These are phyloP conservation scores for Monosporozyma servazzii DNA, from an alignment of 805 yeast species.

Conservation along the genomic window DNA sequence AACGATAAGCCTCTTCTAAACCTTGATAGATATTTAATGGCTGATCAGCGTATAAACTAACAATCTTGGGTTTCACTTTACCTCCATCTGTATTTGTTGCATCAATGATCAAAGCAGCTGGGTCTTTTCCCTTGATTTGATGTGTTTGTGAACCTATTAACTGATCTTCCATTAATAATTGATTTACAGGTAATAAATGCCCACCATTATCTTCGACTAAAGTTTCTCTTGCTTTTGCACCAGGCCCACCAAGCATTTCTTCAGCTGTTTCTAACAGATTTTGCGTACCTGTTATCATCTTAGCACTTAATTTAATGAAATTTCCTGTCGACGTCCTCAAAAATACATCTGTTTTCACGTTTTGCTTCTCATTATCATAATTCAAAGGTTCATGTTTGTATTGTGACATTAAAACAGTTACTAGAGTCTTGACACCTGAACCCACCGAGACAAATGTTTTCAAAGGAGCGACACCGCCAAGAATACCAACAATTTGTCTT, in stretches of 20 bases:
- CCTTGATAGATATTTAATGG: conserved; percentile 70
- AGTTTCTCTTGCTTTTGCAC: conserved; percentile 29
- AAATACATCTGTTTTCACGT: conserved; percentile 58
- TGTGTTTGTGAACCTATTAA: conserved; percentile 29
- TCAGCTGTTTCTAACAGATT: conserved; percentile 71
- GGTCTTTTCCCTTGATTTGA: conserved; percentile 24
- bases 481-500: conserved; percentile 71
- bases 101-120: conserved; percentile 24
- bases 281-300: conserved; percentile 82
- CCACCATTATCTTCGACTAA: conserved; percentile 4
- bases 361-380: conserved; percentile 3
- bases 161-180: conserved; percentile 29
- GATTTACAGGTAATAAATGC: conserved; percentile 14
- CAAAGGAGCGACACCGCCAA: conserved; percentile 79
- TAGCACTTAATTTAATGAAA: conserved; percentile 70
- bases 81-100: conserved; percentile 12
- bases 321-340: conserved; percentile 75
- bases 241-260: conserved; percentile 67
- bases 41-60: conserved; percentile 78
- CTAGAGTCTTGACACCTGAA: conserved; percentile 62
- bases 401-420: conserved; percentile 65
- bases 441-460: conserved; percentile 70
- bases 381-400: conserved; percentile 46
- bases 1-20: conserved; percentile 58
- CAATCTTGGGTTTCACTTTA: conserved; percentile 26